phyloP scores from a whole-genome alignment of 2,329 filamentous ascomycete species.

The Zalaria obscura region DNA sequence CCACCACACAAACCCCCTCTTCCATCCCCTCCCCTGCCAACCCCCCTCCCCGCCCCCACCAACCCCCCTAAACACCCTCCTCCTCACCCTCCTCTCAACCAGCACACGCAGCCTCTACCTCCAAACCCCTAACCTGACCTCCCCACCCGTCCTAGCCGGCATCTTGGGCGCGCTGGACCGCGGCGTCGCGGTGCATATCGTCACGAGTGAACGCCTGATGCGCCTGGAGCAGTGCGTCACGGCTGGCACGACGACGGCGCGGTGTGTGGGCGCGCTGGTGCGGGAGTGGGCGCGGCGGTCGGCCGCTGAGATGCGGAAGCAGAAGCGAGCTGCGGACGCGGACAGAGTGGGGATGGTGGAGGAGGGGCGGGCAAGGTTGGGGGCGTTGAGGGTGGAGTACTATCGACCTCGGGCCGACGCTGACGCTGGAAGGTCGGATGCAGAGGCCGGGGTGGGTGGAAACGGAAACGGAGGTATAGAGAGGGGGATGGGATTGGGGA shows the following conservation, averaged over 20 bases:
- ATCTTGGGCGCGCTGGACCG: no score
- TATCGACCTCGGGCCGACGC: no score
- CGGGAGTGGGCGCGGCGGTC: no score
- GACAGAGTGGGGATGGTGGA: slow-evolving; percentile 19
- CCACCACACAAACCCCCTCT: slow-evolving; percentile 54
- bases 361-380: slow-evolving; percentile 25
- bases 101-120: slow-evolving; percentile 50
- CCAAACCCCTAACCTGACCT: slow-evolving; percentile 68
- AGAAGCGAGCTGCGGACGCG: no score
- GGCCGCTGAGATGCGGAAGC: no score
- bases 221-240: slow-evolving; percentile 68
- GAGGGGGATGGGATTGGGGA: no score
- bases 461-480: no score
- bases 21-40: slow-evolving; percentile 40
- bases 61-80: slow-evolving; percentile 53
- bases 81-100: slow-evolving; percentile 41
- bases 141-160: slow-evolving; percentile 45
- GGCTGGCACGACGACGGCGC: slow-evolving; percentile 56
- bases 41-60: slow-evolving; percentile 34
- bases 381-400: slow-evolving; percentile 38
- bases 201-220: slow-evolving; percentile 20
- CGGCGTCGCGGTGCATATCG: slow-evolving; percentile 47
- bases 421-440: no score
- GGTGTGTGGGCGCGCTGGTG: slow-evolving; percentile 39
- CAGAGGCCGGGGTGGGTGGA: no score